Percentiles rank a stretch among this genome's conserved stretches.
phyloP scores from a whole-genome alignment of 768 basidiomycete genomes.

The Fomitopsis serialis region DNA sequence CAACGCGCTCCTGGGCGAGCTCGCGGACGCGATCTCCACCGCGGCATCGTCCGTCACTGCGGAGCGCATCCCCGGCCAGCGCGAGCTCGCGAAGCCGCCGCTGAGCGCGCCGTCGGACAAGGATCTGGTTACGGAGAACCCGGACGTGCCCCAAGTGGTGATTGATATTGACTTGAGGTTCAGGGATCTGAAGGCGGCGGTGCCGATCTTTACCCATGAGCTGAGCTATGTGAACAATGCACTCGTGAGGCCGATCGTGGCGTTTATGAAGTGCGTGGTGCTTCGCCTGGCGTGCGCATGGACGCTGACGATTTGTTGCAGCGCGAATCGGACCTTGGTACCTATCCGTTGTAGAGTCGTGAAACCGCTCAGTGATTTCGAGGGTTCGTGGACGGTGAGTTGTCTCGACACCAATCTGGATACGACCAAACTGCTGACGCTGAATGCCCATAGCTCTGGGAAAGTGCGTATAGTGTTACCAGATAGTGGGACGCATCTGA shows the following conservation, averaged over 20 bases:
- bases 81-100: conserved; percentile 82
- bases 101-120: conserved; percentile 62
- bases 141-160: conserved; percentile 45
- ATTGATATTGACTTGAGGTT: conserved; percentile 95
- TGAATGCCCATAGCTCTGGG: conserved; percentile 67
- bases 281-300: background rate
- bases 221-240: conserved; percentile 91
- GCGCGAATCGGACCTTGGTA: conserved; percentile 88
- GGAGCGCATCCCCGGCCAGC: conserved; percentile 79
- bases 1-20: conserved; percentile 81
- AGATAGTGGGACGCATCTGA: background rate
- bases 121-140: conserved; percentile 23
- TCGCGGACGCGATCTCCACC: conserved; percentile 83
- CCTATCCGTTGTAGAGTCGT: conserved; percentile 90
- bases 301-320: conserved; percentile 27
- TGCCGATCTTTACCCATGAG: conserved; percentile 87
- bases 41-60: conserved; percentile 45
- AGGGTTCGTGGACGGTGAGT: conserved; percentile 94
- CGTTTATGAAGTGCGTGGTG: conserved; percentile 87
- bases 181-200: conserved; percentile 90
- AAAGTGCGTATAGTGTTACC: conserved; percentile 53
- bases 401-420: conserved; percentile 1
- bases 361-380: conserved; percentile 81
- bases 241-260: conserved; percentile 91
- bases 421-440: conserved; percentile 8